Percentiles rank a stretch among this genome's conserved stretches.
Evolutionary conservation across 108 stramenopile species (phyloP).

Genomic region (Nitzschia sp.): DNA sequence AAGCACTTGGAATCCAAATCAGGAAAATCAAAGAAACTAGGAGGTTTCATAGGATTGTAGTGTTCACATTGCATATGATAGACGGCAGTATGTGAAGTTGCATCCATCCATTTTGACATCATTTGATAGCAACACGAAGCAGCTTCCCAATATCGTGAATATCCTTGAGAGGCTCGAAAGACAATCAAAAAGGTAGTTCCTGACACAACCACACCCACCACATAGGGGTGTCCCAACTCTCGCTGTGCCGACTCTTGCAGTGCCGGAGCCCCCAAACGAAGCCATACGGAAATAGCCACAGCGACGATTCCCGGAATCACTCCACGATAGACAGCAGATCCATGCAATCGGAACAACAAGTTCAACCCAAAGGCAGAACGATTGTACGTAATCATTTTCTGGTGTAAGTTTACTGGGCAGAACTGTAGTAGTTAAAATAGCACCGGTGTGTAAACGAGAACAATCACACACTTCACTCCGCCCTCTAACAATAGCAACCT

Average conservation of each 20-base stretch:
- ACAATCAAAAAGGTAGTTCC: conserved; percentile 61
- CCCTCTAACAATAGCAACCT: no score
- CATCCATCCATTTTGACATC: conserved; percentile 80
- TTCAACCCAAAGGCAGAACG: conserved; percentile 61
- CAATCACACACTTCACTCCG: no score
- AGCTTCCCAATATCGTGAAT: conserved; percentile 76
- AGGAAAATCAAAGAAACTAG: conserved; percentile 62
- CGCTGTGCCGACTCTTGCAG: not conserved
- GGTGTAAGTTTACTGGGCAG: no score
- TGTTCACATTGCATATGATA: conserved; percentile 76
- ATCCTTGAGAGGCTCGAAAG: conserved; percentile 71
- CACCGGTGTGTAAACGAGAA: no score
- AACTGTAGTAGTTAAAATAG: no score
- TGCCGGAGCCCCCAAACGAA: conserved; percentile 9
- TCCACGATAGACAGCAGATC: conserved; percentile 69
- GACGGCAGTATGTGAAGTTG: conserved; percentile 42
- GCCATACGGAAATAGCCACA: conserved; percentile 44
- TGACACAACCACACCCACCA: conserved; percentile 60
- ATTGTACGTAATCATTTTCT: conserved; percentile 70
- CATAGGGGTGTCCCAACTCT: conserved; percentile 63
- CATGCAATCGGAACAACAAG: conserved; percentile 61
- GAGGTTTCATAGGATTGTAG: conserved; percentile 56
- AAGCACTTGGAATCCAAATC: conserved; percentile 53
- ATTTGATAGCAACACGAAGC: conserved; percentile 44
- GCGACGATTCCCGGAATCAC: conserved; percentile 51